Evolutionary conservation across 345 rosid species (phyloP).

Genomic region (Lepidium africanum): DNA sequence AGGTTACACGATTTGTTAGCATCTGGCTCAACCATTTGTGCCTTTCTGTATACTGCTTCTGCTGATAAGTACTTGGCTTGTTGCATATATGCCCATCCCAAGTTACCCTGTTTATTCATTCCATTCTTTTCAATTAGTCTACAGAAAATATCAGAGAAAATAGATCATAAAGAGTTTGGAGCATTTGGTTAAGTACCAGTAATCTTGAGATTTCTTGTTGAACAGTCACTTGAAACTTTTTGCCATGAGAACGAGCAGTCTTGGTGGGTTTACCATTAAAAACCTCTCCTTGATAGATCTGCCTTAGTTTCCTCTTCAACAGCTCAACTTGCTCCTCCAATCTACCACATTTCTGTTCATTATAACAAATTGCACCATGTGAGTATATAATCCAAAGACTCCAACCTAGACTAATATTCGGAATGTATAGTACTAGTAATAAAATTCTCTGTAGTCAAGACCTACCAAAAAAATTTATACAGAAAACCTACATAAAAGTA

Average conservation of each 20-base stretch:
- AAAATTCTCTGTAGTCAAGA: too few relatives aligned
- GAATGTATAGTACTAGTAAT: too few relatives aligned
- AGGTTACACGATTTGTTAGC: conserved; percentile 84
- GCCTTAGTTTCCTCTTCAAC: conserved; percentile 70
- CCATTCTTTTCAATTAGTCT: not conserved
- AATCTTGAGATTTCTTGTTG: conserved; percentile 81
- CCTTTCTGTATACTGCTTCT: conserved; percentile 76
- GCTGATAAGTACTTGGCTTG: conserved; percentile 74
- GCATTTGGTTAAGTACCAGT: conserved; percentile 35
- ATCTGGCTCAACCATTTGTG: conserved; percentile 80
- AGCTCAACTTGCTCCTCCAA: conserved; percentile 75
- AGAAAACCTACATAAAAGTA: too few relatives aligned
- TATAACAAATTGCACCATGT: not conserved
- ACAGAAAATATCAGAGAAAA: not conserved
- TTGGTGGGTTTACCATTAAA: conserved; percentile 86
- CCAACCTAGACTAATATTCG: not conserved
- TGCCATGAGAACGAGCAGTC: conserved; percentile 94
- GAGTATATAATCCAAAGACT: not conserved
- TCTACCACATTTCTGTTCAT: conserved; percentile 73
- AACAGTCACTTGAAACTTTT: conserved; percentile 87
- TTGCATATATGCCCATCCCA: conserved; percentile 99
- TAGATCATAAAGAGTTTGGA: not conserved
- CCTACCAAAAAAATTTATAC: too few relatives aligned
- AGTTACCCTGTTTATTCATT: conserved; percentile 52
- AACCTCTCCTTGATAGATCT: conserved; percentile 76